phyloP scores from a whole-genome alignment of 305 asterid genomes.

The Salvia sclarea region DNA sequence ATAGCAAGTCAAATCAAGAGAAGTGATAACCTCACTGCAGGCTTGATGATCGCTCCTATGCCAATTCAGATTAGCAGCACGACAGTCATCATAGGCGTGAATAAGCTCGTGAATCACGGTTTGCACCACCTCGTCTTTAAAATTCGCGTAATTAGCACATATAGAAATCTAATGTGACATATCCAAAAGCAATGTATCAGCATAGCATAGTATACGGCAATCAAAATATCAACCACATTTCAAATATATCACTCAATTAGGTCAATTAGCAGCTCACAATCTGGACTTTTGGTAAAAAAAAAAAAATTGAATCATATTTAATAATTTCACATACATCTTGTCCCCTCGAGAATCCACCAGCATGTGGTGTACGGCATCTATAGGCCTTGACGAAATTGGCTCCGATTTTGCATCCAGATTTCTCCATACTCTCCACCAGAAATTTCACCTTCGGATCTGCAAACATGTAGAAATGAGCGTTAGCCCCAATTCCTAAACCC shows the following conservation, averaged over 20 bases:
- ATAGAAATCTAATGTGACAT: constrained; percentile 45
- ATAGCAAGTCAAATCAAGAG: background rate
- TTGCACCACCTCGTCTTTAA: constrained; percentile 79
- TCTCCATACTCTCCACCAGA: constrained; percentile 64
- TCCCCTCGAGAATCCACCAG: constrained; percentile 59
- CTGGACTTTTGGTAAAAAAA: too few species aligned
- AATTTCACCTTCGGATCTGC: constrained; percentile 76
- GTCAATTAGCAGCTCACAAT: too few species aligned
- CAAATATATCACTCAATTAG: background rate
- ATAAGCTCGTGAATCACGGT: constrained; percentile 83
- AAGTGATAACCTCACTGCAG: constrained; percentile 66
- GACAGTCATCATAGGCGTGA: constrained; percentile 89
- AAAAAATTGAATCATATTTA: too few species aligned
- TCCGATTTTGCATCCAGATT: constrained; percentile 66
- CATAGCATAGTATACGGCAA: background rate
- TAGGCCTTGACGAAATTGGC: constrained; percentile 61
- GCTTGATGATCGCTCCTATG: constrained; percentile 78
- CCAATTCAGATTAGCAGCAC: constrained; percentile 78
- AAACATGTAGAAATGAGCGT: background rate
- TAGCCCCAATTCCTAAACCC: background rate
- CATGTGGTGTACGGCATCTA: constrained; percentile 36
- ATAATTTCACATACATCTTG: constrained; percentile 44
- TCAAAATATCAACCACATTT: background rate
- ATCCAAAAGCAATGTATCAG: background rate
- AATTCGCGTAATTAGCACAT: constrained; percentile 59